Evolutionary conservation across 129 eudicot genomes (phyloP).

Genomic region (Smallanthus sonchifolius): DNA sequence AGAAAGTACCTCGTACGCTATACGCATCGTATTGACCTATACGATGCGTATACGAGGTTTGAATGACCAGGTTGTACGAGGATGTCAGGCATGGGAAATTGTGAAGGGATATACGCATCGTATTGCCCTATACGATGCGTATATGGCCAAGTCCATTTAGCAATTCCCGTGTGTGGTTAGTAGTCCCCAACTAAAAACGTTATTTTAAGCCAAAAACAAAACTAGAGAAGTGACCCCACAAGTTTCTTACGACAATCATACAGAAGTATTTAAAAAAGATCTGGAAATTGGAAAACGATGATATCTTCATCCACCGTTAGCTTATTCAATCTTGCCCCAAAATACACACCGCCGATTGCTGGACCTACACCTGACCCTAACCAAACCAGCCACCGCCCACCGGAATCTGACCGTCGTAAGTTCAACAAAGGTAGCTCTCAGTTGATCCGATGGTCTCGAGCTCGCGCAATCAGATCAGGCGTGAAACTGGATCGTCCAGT

Average conservation of each 20-base stretch:
- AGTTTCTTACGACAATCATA: background rate
- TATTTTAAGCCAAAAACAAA: background rate
- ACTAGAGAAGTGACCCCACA: background rate
- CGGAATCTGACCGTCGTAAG: constrained; percentile 38
- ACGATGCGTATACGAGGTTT: too few relatives aligned
- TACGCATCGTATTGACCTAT: too few relatives aligned
- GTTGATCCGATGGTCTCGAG: constrained; percentile 73
- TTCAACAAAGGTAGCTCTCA: constrained; percentile 62
- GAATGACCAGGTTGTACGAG: too few relatives aligned
- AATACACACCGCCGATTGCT: constrained; percentile 27
- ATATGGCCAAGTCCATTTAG: too few relatives aligned
- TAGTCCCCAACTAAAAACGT: too few relatives aligned
- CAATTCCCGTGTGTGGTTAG: too few relatives aligned
- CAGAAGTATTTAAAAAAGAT: background rate
- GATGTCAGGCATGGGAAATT: too few relatives aligned
- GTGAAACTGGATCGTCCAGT: constrained; percentile 63
- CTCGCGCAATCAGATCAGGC: constrained; percentile 76
- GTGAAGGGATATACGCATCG: too few relatives aligned
- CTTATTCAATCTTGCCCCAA: constrained; percentile 33
- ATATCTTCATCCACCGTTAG: constrained; percentile 33
- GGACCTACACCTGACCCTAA: constrained; percentile 22
- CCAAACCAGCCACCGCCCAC: constrained; percentile 24
- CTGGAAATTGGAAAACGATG: background rate
- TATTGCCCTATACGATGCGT: too few relatives aligned
- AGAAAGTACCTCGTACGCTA: too few relatives aligned